Base-by-base conservation (phyloP, 192 early-diverging fungal species). In the Entomortierella parvispora region DNA sequence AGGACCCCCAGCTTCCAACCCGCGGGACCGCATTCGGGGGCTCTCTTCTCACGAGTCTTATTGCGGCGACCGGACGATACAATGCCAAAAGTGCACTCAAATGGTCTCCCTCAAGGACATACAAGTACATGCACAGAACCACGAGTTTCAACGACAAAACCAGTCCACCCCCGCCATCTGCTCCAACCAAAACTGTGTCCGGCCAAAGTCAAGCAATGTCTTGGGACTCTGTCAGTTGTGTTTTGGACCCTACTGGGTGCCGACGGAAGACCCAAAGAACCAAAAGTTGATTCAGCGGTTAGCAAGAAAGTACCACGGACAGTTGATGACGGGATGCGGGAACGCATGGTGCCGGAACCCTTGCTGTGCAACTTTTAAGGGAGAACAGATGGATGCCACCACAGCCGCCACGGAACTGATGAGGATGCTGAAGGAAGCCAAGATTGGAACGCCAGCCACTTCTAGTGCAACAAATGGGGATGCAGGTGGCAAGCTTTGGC, bases 51-150 rank as follows among this genome's bases (percentile, higher is more conserved):
- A 97, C 76, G 96, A 97, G 72, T 85, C 86, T 32, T 89, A 90
- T 42, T 97, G 96, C 70, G 96, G 96, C 20, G 86, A 83, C 28
- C 83, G 96, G 33, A 94, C 95, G 1, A 94, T 96, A 46, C 69
- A 82, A 40, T 97, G 95, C 68, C 83, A 85, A 46, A 92, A 93
- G 68, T 97, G 96, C 71, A 71, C 85, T 3, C 65, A 82, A 40
- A 82, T 84, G 22, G 90, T 96, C 17, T 83, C 86, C 32, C 85
- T 97, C 60, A 95, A 93, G 79, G 92, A 96, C 60, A 86, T 96
- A 1, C 87, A 85, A 33, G 79, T 87, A 1, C 94, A 97, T 74
- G 86, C 86, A 33, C 82, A 83, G 51, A 77, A 93, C 34, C 93
- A 95, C 81, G 88, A 89, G 49, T 83, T 88, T 22, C 78, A 84